phyloP scores from a whole-genome alignment of 139 green algal genomes.

The Tetradesmus lagerheimii region DNA sequence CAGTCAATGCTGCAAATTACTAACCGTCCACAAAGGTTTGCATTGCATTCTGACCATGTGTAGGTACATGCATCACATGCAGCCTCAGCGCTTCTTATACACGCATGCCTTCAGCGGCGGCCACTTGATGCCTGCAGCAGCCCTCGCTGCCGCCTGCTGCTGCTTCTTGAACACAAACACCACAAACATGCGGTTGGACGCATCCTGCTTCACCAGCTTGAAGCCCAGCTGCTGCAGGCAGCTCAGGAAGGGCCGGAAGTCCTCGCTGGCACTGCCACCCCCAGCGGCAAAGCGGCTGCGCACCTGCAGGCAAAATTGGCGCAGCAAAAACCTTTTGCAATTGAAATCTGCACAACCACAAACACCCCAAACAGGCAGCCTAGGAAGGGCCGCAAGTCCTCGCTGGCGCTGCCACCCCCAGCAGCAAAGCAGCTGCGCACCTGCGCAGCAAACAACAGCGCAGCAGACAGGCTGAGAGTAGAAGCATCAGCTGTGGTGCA shows the following conservation, averaged over 20 bases:
- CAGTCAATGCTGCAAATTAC: too few species aligned
- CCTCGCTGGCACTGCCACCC: neutral
- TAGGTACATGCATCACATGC: too few species aligned
- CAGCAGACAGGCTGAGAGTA: too few species aligned
- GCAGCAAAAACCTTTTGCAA: neutral
- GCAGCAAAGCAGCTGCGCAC: neutral
- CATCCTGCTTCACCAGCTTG: constrained; percentile 26
- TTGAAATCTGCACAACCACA: too few species aligned
- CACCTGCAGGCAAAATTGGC: neutral
- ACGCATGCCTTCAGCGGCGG: constrained; percentile 81
- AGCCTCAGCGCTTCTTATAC: constrained; percentile 83
- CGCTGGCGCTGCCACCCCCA: too few species aligned
- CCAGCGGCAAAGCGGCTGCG: constrained; percentile 38
- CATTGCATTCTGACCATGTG: too few species aligned
- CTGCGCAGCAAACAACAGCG: too few species aligned
- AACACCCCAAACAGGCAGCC: too few species aligned
- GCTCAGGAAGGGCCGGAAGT: constrained; percentile 24
- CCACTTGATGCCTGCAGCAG: constrained; percentile 65
- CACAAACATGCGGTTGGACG: constrained; percentile 38
- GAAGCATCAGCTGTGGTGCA: too few species aligned
- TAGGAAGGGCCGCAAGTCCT: too few species aligned
- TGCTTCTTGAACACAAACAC: constrained; percentile 30
- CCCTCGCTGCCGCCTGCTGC: neutral
- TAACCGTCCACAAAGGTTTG: too few species aligned
- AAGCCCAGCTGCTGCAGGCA: constrained; percentile 21